A percentile compares a stretch with the other conserved stretches of the same genome.
phyloP scores from a whole-genome alignment of 2,329 filamentous ascomycete species.

The Colletotrichum truncatum region DNA sequence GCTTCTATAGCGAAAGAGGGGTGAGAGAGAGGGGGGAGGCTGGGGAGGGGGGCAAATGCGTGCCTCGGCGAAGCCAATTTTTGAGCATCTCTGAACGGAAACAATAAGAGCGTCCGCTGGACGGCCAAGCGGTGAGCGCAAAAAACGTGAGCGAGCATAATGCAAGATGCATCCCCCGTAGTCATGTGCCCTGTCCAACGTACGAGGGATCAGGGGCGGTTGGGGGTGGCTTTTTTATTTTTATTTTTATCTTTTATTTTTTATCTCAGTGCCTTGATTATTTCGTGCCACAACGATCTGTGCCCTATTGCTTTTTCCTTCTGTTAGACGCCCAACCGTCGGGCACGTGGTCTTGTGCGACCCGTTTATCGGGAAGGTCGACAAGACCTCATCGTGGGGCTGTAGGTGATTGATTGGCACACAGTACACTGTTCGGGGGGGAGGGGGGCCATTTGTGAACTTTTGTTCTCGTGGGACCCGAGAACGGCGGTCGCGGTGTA shows the following conservation, averaged over 20 bases:
- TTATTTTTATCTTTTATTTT: background rate
- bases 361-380: background rate
- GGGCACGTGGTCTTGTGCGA: constrained; percentile 20
- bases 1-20: background rate
- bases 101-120: background rate
- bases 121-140: constrained; percentile 21
- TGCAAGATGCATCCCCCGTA: constrained; percentile 9
- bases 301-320: background rate
- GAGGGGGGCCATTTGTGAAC: background rate
- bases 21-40: background rate
- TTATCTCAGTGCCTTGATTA: background rate
- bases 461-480: background rate
- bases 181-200: constrained; percentile 27
- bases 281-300: constrained; percentile 22
- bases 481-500: background rate
- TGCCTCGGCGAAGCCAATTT: background rate
- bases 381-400: background rate
- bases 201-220: constrained; percentile 6
- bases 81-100: background rate
- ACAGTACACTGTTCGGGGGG: background rate
- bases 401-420: background rate
- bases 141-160: background rate
- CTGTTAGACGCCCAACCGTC: background rate
- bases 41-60: background rate
- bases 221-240: background rate